Base-by-base conservation (phyloP, 495 filamentous ascomycete genomes). In the Ascodesmis nigricans region DNA sequence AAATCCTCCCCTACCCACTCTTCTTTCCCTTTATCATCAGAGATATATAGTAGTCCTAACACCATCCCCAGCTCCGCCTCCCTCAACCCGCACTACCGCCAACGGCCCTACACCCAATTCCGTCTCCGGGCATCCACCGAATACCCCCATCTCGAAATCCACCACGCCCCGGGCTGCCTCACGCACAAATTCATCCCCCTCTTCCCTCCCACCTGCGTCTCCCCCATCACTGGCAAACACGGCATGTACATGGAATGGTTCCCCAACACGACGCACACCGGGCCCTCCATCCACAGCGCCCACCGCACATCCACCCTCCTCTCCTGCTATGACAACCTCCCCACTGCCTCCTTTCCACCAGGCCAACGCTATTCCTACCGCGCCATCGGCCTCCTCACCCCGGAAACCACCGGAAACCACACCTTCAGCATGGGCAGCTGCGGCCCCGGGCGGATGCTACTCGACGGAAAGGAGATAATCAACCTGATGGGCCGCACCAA, bases 401-500 rank as follows among this genome's bases (percentile, higher is more conserved):
- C 50, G 16, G 49, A 49, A 35, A 49, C 50, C 15, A 34, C 45
- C 27, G 67, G 68, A 3, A 40, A 59, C 3, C 67, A 73, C 39
- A 60, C 69, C 27, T 69, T 81, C 33, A 69, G 73, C 3, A 58
- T 79, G 10, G 70, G 68, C 2, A 73, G 76, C 7, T 67, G 66
- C 26, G 76, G 76, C 3, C 66, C 70, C 4, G 73, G 70, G 1
- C 63, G 64, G 22, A 58, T 79, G 2, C 66, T 64, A 29, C 60
- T 81, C 9, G 65, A 81, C 39, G 73, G 55, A 21, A 58, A 73
- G 35, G 45, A 75, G 1, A 56, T 81, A 5, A 64, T 82, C 31
- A 70, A 79, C 50, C 79, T 78, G 73, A 50, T 69, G 69, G 34
- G 73, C 61, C 29, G 64, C 63, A 15, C 66, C 64, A 24, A 75